phyloP scores from a whole-genome alignment of 495 filamentous ascomycete species.

The Hyaloscypha hepaticicola region DNA sequence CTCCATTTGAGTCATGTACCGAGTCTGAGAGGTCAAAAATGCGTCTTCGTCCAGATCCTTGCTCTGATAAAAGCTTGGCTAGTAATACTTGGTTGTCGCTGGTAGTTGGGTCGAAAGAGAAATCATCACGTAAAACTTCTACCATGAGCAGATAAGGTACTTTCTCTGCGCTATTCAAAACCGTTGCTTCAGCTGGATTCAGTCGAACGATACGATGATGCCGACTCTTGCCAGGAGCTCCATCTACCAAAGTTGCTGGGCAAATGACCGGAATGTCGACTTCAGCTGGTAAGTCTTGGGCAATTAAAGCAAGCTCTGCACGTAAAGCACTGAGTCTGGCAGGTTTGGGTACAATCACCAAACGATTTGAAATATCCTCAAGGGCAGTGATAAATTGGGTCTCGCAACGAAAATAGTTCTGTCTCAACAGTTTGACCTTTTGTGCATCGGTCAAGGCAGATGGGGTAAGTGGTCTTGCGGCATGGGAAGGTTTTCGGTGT shows the following conservation, averaged over 20 bases:
- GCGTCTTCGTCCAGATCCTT: slow-evolving; percentile 54
- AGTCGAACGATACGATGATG: slow-evolving; percentile 75
- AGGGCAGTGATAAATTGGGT: slow-evolving; percentile 70
- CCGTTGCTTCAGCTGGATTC: slow-evolving; percentile 75
- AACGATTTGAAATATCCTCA: slow-evolving; percentile 73
- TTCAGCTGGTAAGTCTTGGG: slow-evolving; percentile 70
- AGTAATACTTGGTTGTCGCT: slow-evolving; percentile 62
- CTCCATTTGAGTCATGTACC: slow-evolving; percentile 33
- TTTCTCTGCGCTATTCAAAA: slow-evolving; percentile 75
- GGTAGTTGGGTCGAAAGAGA: slow-evolving; percentile 69
- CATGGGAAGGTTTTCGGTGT: slow-evolving; percentile 48
- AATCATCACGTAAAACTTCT: slow-evolving; percentile 70
- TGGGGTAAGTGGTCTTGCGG: slow-evolving; percentile 46
- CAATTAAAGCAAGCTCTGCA: slow-evolving; percentile 71
- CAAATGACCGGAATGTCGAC: slow-evolving; percentile 76
- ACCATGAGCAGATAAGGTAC: slow-evolving; percentile 78
- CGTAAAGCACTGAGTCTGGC: slow-evolving; percentile 72
- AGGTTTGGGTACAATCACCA: slow-evolving; percentile 71
- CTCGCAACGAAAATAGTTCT: slow-evolving; percentile 74
- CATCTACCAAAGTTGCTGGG: slow-evolving; percentile 64
- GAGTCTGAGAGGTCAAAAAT: slow-evolving; percentile 68
- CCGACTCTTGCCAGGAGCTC: slow-evolving; percentile 58
- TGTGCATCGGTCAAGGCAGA: slow-evolving; percentile 53
- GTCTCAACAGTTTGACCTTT: slow-evolving; percentile 60
- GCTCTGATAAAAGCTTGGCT: slow-evolving; percentile 57